Percentiles rank a stretch among this genome's conserved stretches.
Evolutionary conservation across 306 rosid genomes (phyloP).

Genomic region (Vigna trinervia): DNA sequence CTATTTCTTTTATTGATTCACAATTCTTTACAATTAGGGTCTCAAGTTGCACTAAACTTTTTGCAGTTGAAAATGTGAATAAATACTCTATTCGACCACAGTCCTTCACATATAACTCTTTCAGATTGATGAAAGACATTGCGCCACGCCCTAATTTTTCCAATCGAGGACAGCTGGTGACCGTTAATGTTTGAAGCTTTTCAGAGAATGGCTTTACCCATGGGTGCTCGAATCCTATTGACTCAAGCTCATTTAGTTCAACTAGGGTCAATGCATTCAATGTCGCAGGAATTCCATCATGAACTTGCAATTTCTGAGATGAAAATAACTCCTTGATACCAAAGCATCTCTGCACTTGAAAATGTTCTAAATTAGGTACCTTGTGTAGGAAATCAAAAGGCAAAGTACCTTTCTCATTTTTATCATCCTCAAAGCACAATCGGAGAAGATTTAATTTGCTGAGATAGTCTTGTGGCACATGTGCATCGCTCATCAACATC

Average conservation of each 20-base stretch:
- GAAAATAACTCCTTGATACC: neutral
- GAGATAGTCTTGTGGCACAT: neutral
- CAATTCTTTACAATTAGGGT: neutral
- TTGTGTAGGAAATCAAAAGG: neutral
- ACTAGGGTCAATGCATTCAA: neutral
- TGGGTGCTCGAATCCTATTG: constrained; percentile 19
- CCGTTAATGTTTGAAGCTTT: neutral
- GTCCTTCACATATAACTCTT: accelerated
- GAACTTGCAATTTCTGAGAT: neutral
- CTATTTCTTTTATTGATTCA: constrained; percentile 4
- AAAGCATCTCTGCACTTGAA: neutral
- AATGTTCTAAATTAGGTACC: neutral
- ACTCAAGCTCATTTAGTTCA: neutral
- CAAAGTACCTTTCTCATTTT: neutral
- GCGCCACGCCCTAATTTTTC: neutral
- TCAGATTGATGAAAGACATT: neutral
- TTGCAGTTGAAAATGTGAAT: constrained; percentile 35
- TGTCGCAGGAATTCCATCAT: neutral
- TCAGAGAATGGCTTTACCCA: constrained; percentile 19
- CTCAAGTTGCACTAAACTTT: constrained; percentile 32
- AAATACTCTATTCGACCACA: neutral
- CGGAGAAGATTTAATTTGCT: neutral
- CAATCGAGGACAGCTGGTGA: accelerated
- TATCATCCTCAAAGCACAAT: neutral
- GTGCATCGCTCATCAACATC: neutral